phyloP scores from a whole-genome alignment of 1,139 yeast species.

The Hanseniaspora gamundiae region DNA sequence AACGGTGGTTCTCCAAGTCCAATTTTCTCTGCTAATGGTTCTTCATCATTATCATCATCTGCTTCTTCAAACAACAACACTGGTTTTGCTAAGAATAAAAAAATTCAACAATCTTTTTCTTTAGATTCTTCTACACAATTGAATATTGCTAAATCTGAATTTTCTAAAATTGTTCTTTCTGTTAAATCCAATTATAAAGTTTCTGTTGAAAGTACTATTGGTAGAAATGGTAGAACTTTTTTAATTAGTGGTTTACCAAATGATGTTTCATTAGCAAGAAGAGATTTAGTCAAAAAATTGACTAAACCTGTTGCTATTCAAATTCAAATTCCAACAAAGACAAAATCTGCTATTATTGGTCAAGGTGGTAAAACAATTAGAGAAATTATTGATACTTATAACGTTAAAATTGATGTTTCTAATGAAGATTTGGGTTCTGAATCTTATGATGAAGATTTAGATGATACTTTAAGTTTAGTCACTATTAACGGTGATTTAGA shows the following conservation, averaged over 20 bases:
- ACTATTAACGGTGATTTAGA: slow-evolving; percentile 76
- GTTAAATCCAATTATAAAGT: slow-evolving; percentile 54
- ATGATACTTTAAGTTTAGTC: slow-evolving; percentile 46
- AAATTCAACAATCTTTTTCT: slow-evolving; percentile 64
- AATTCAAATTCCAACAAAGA: slow-evolving; percentile 63
- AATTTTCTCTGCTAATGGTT: slow-evolving; percentile 11
- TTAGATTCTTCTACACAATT: slow-evolving; percentile 57
- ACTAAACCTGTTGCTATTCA: slow-evolving; percentile 58
- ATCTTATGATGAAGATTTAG: slow-evolving; percentile 31
- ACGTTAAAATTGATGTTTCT: slow-evolving; percentile 63
- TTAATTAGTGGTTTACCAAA: slow-evolving; percentile 68
- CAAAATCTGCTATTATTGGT: slow-evolving; percentile 79
- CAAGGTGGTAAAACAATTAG: slow-evolving; percentile 75
- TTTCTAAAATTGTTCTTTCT: slow-evolving; percentile 48
- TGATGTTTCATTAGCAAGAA: slow-evolving; percentile 59
- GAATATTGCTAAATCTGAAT: slow-evolving; percentile 50
- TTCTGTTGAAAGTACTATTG: slow-evolving; percentile 73
- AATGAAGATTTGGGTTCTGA: slow-evolving; percentile 21
- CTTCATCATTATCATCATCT: slow-evolving; percentile 8
- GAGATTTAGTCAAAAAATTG: slow-evolving; percentile 64
- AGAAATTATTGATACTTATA: slow-evolving; percentile 57
- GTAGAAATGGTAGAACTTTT: slow-evolving; percentile 70
- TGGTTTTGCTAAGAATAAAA: slow-evolving; percentile 30
- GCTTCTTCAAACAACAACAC: slow-evolving; percentile 9
- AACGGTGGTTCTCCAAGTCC: neutral